A percentile compares a stretch with the other conserved stretches of the same genome.
Evolutionary conservation across 306 rosid genomes (phyloP).

Genomic region (Luffa acutangula): DNA sequence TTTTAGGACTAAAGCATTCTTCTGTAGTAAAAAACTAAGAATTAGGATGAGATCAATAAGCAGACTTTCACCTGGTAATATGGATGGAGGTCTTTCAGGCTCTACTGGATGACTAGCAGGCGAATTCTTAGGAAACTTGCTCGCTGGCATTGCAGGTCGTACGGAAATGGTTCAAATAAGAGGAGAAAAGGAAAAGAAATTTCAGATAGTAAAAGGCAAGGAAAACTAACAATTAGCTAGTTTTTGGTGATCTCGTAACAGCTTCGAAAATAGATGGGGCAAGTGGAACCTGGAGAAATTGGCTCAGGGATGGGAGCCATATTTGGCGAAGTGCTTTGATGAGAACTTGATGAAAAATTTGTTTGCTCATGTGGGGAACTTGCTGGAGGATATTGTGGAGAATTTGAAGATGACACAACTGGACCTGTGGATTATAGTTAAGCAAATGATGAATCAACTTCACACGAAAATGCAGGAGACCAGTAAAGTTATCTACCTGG

Average conservation of each 20-base stretch:
- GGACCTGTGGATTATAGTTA: constrained; percentile 29
- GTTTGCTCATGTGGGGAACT: constrained; percentile 20
- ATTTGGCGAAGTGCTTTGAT: background rate
- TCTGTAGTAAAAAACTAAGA: background rate
- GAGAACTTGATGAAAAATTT: background rate
- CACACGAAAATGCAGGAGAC: constrained; percentile 12
- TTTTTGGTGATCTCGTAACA: background rate
- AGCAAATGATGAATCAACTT: constrained; percentile 2
- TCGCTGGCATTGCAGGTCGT: background rate
- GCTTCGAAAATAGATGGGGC: background rate
- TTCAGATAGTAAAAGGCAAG: background rate
- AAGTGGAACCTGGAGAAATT: constrained; percentile 5
- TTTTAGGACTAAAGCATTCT: background rate
- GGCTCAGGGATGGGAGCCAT: constrained; percentile 1
- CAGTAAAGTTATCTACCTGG: constrained; percentile 34
- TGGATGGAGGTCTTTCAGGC: constrained; percentile 45
- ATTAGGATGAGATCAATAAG: background rate
- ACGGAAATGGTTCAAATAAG: background rate
- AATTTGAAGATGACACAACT: constrained; percentile 25
- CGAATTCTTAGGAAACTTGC: constrained; percentile 12
- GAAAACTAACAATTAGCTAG: background rate
- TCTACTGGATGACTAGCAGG: constrained; percentile 34
- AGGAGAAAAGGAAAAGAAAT: background rate
- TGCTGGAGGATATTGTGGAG: constrained; percentile 43
- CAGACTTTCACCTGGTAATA: background rate